phyloP scores from a whole-genome alignment of 192 early-diverging fungal genomes.

The Backusella australiensis region DNA sequence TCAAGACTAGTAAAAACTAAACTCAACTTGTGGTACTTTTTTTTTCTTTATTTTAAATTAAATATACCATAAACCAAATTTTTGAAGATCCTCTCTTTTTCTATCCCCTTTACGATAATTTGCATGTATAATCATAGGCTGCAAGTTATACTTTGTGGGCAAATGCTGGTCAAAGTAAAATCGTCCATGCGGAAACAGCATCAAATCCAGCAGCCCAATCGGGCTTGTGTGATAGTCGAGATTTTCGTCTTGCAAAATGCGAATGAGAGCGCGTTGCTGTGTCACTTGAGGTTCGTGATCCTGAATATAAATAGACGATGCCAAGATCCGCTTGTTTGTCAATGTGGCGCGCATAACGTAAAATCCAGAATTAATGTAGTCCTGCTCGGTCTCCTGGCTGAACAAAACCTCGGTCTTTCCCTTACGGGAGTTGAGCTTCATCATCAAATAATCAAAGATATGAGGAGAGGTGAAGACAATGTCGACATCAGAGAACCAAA shows the following conservation, averaged over 20 bases:
- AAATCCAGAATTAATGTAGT: constrained; percentile 35
- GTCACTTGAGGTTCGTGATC: constrained; percentile 27
- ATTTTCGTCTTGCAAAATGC: constrained; percentile 26
- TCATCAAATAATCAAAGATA: constrained; percentile 27
- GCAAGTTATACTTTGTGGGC: constrained; percentile 16
- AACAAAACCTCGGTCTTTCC: constrained; percentile 23
- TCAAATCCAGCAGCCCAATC: constrained; percentile 29
- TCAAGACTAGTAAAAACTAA: neutral
- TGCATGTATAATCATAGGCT: constrained; percentile 39
- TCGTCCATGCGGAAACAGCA: constrained; percentile 35
- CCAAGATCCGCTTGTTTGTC: constrained; percentile 31
- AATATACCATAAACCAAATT: constrained; percentile 40
- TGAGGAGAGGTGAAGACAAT: constrained; percentile 29
- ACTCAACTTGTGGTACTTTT: neutral
- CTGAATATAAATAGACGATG: constrained; percentile 32
- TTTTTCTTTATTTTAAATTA: neutral
- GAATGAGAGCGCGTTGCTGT: constrained; percentile 37
- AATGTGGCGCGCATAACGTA: constrained; percentile 36
- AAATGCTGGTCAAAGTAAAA: constrained; percentile 34
- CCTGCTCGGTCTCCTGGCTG: constrained; percentile 32
- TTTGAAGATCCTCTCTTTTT: constrained; percentile 27
- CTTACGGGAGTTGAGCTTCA: constrained; percentile 22
- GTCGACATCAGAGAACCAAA: constrained; percentile 41
- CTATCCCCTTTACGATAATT: constrained; percentile 33
- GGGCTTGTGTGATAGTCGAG: constrained; percentile 17